A percentile compares a stretch with the other conserved stretches of the same genome.
Evolutionary conservation across 306 rosid genomes (phyloP).

Genomic region (Pterocarpus macrocarpus): DNA sequence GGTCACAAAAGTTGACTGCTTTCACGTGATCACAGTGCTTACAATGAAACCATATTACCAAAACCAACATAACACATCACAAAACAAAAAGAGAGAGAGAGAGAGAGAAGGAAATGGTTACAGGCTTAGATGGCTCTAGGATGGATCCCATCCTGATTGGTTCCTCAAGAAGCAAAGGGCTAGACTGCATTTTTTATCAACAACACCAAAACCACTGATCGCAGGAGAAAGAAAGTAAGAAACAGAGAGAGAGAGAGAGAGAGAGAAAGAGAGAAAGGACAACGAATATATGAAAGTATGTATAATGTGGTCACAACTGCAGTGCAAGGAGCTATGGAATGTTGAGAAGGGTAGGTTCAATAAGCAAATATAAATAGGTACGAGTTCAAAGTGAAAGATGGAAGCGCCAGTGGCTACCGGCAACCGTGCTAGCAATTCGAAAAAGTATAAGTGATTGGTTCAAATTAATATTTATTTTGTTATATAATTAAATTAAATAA

Average conservation of each 20-base stretch:
- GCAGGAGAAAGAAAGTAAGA: not conserved
- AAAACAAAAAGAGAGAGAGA: not conserved
- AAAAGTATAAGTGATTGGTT: too few relatives aligned
- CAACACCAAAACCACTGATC: conserved; percentile 1
- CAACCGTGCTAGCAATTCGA: not conserved
- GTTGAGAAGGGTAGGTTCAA: not conserved
- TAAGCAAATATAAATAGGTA: not conserved
- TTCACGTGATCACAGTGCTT: conserved; percentile 14
- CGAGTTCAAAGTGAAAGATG: not conserved
- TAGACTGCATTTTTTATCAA: conserved; percentile 60
- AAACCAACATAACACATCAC: not conserved
- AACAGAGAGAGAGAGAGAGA: not conserved
- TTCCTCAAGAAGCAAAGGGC: conserved; percentile 79
- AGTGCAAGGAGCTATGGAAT: not conserved
- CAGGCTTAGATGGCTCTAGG: conserved; percentile 86
- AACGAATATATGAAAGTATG: not conserved
- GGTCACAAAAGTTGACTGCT: conserved; percentile 24
- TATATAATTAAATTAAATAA: too few relatives aligned
- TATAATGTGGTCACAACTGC: not conserved
- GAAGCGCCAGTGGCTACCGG: not conserved
- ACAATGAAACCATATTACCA: not conserved
- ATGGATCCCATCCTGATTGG: conserved; percentile 87
- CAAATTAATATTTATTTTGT: too few relatives aligned
- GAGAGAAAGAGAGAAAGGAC: not conserved
- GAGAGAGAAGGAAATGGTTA: conserved; percentile 42